phyloP scores from a whole-genome alignment of 805 yeast species.

The Teunomyces kruisii region DNA sequence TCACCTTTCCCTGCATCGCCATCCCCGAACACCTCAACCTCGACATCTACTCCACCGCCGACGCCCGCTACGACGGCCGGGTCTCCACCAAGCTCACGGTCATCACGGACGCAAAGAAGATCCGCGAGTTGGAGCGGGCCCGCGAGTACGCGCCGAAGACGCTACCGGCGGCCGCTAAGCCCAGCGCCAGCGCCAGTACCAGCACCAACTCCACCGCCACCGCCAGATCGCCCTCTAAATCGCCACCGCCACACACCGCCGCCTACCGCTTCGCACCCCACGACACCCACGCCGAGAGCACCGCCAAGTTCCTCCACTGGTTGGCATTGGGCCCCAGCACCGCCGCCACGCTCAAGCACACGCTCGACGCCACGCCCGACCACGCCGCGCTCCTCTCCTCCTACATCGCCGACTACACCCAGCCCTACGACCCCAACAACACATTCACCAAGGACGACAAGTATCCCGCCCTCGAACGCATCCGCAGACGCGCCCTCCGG shows the following conservation, averaged over 20 bases:
- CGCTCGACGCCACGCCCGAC: conserved; percentile 15
- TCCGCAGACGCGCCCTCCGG: conserved; percentile 22
- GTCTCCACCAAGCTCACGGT: conserved; percentile 31
- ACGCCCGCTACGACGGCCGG: conserved; percentile 28
- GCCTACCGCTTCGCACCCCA: conserved; percentile 5
- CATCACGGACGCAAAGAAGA: conserved; percentile 29
- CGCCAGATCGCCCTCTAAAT: conserved; percentile 4
- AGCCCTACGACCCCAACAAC: conserved; percentile 27
- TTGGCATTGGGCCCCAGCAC: conserved; percentile 54
- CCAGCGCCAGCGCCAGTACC: neutral
- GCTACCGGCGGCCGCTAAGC: neutral
- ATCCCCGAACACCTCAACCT: conserved; percentile 36
- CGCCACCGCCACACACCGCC: neutral
- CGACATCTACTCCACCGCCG: conserved; percentile 26
- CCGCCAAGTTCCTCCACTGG: conserved; percentile 39
- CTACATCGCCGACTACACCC: conserved; percentile 31
- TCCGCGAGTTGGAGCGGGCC: conserved; percentile 11
- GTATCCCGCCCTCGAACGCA: conserved; percentile 23
- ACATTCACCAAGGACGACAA: conserved; percentile 27
- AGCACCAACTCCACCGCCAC: conserved; percentile 5
- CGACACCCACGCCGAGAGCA: conserved; percentile 4
- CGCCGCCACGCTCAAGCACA: conserved; percentile 23
- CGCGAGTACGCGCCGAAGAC: neutral
- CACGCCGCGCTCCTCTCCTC: conserved; percentile 11
- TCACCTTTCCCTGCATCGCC: conserved; percentile 32